These are phyloP conservation scores for Biscutella laevigata DNA, from an alignment of 441 rosid genomes.

Conservation along the genomic window DNA sequence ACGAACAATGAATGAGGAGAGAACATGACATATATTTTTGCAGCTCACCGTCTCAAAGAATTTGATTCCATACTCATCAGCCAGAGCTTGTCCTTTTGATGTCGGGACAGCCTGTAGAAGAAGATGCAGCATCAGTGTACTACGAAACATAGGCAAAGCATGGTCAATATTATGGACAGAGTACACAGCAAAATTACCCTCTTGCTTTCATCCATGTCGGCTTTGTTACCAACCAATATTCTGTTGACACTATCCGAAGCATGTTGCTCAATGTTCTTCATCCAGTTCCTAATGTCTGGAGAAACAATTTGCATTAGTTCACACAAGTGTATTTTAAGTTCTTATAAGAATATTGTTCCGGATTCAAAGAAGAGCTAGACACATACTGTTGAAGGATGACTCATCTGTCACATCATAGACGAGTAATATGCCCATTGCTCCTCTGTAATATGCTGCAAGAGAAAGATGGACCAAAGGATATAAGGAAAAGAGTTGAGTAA, in stretches of 20 bases:
- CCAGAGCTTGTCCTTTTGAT: constrained; percentile 30
- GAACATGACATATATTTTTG: neutral
- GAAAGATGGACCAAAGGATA: neutral
- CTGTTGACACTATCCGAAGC: constrained; percentile 68
- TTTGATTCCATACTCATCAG: constrained; percentile 34
- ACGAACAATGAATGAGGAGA: neutral
- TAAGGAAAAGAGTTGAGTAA: too few relatives aligned
- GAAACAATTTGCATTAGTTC: constrained; percentile 13
- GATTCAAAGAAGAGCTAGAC: constrained; percentile 7
- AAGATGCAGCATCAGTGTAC: neutral
- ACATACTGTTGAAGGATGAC: constrained; percentile 44
- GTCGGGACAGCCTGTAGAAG: constrained; percentile 27
- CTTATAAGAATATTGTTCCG: neutral
- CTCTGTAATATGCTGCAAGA: constrained; percentile 57
- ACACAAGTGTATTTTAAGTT: neutral
- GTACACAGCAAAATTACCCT: constrained; percentile 32
- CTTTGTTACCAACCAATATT: constrained; percentile 69
- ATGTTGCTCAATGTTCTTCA: constrained; percentile 68
- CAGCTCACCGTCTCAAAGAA: constrained; percentile 31
- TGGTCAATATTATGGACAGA: neutral
- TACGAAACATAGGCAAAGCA: neutral
- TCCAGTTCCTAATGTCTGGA: constrained; percentile 67
- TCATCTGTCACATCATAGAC: constrained; percentile 48
- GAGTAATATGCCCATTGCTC: constrained; percentile 71
- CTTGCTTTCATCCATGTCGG: constrained; percentile 79